Conservation (phyloP, 2,329 filamentous ascomycete genomes). For the Pseudocercospora vitis region DNA sequence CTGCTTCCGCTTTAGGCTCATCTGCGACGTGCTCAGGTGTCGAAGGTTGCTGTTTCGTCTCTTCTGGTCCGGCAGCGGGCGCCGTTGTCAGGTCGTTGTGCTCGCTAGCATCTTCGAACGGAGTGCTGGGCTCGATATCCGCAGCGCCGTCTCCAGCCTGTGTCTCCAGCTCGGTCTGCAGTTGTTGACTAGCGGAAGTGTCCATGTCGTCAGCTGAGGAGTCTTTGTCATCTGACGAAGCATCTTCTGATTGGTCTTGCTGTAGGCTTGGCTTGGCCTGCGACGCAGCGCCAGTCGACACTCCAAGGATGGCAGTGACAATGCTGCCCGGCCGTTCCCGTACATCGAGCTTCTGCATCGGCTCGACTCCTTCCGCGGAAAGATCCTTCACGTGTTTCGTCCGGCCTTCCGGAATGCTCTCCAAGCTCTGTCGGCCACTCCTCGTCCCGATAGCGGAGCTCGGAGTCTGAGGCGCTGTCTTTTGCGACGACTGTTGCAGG, state of each 20-base stretch:
- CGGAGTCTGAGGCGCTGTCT: conserved; percentile 17
- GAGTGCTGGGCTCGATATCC: conserved; percentile 17
- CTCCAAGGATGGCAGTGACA: conserved; percentile 13
- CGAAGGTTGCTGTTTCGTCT: conserved; percentile 1
- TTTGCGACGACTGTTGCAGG: conserved; percentile 25
- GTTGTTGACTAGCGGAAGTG: not conserved
- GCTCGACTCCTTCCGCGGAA: conserved; percentile 1
- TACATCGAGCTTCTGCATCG: conserved; percentile 7
- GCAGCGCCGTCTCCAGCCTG: conserved; percentile 15
- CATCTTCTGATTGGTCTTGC: conserved; percentile 1
- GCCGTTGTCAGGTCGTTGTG: conserved; percentile 14
- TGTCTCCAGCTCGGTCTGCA: conserved; percentile 12
- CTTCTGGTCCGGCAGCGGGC: conserved; percentile 5
- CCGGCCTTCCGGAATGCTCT: conserved; percentile 26
- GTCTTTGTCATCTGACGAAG: conserved; percentile 4
- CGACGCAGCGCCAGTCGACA: conserved; percentile 12
- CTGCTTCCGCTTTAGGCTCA: not conserved
- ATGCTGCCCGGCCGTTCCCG: conserved; percentile 14
- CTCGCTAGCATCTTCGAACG: conserved; percentile 27
- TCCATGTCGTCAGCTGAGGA: conserved; percentile 8
- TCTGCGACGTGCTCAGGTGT: not conserved
- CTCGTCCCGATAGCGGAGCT: conserved; percentile 14
- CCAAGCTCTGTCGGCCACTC: conserved; percentile 23
- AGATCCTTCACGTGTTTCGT: conserved; percentile 5
- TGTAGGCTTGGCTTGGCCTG: conserved; percentile 14